A percentile compares a stretch with the other conserved stretches of the same genome.
Evolutionary conservation across 768 basidiomycete genomes (phyloP).

Genomic region (Phylloporus sp.): DNA sequence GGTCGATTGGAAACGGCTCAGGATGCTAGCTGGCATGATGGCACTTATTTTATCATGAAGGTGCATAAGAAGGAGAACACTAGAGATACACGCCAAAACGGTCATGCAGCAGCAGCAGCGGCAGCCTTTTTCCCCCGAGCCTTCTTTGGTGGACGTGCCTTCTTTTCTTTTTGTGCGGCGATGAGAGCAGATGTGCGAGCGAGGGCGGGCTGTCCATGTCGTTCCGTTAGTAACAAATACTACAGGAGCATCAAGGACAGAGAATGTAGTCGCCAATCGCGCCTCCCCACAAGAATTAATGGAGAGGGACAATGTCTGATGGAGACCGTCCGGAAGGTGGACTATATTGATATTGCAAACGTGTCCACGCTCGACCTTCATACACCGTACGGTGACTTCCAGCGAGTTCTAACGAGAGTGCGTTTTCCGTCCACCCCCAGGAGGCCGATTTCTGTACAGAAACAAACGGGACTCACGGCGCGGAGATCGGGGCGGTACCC

Average conservation of each 20-base stretch:
- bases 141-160: constrained; percentile 63
- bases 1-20: constrained; percentile 4
- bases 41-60: constrained; percentile 18
- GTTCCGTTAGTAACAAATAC: constrained; percentile 40
- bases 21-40: constrained; percentile 2
- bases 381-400: constrained; percentile 55
- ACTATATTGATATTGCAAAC: constrained; percentile 67
- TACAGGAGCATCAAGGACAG: constrained; percentile 30
- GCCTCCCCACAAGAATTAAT: constrained; percentile 30
- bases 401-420: constrained; percentile 94
- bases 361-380: constrained; percentile 92
- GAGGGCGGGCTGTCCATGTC: constrained; percentile 53
- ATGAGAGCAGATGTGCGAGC: constrained; percentile 72
- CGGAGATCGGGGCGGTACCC: constrained; percentile 79
- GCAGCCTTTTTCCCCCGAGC: constrained; percentile 63
- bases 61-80: constrained; percentile 18
- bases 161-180: constrained; percentile 67
- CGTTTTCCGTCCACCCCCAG: constrained; percentile 31
- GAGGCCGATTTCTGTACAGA: background rate
- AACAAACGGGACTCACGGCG: constrained; percentile 46
- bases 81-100: constrained; percentile 23
- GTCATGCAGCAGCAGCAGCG: constrained; percentile 23
- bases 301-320: constrained; percentile 24
- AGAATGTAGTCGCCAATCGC: constrained; percentile 23
- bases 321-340: constrained; percentile 20